phyloP scores from a whole-genome alignment of 169 alveolate genomes.

The Plasmodium fragile region DNA sequence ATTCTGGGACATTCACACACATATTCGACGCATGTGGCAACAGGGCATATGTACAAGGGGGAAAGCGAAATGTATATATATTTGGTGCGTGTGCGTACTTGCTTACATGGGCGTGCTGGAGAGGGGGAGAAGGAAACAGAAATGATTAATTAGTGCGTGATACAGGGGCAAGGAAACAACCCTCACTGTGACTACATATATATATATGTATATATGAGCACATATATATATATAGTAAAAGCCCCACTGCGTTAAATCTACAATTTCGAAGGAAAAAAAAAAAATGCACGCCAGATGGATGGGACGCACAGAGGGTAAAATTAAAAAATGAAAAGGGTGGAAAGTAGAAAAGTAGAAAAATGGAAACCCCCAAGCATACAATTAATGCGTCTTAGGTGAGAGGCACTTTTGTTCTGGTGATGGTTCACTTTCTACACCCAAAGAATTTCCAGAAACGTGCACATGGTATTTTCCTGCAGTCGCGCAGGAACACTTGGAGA shows the following conservation, averaged over 20 bases:
- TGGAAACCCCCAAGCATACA: not conserved
- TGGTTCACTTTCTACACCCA: not conserved
- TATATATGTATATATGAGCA: not conserved
- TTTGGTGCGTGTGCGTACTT: not conserved
- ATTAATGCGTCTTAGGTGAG: not conserved
- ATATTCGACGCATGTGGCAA: slow-evolving; percentile 3
- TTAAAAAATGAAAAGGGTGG: not conserved
- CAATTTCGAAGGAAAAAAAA: not conserved
- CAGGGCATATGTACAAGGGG: not conserved
- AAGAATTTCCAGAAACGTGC: not conserved
- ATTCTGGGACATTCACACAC: slow-evolving; percentile 6
- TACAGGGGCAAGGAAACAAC: not conserved
- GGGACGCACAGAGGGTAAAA: not conserved
- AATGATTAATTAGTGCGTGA: not conserved
- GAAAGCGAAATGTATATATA: not conserved
- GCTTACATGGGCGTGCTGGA: slow-evolving; percentile 3
- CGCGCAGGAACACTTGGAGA: not conserved
- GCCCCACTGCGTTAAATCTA: not conserved
- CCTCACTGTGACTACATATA: not conserved
- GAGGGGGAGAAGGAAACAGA: not conserved
- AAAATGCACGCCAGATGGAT: not conserved
- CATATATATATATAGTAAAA: not conserved
- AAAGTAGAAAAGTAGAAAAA: not conserved
- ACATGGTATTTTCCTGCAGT: not conserved
- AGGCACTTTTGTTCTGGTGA: not conserved